Percentiles rank a stretch among this genome's conserved stretches.
These are phyloP conservation scores for Suhomyces chickasaworum DNA, from an alignment of 1,139 yeast species.

Conservation along the genomic window DNA sequence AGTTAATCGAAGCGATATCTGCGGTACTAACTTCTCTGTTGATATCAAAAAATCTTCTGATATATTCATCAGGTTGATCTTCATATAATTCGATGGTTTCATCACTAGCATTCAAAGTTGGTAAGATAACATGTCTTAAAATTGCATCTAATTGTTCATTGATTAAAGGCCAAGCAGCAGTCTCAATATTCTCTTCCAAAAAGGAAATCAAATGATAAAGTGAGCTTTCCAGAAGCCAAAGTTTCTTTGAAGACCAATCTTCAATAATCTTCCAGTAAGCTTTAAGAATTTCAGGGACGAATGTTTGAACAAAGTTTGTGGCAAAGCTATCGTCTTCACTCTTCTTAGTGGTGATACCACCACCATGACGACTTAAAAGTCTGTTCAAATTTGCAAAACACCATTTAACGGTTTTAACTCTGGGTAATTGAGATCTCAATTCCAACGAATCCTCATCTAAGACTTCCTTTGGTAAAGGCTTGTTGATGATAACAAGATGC, in stretches of 20 bases:
- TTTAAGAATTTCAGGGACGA: slow-evolving; percentile 62
- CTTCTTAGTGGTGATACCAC: slow-evolving; percentile 45
- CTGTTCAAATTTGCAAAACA: slow-evolving; percentile 68
- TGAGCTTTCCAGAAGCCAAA: slow-evolving; percentile 63
- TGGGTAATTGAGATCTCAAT: slow-evolving; percentile 40
- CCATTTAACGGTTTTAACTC: slow-evolving; percentile 71
- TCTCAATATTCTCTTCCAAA: slow-evolving; percentile 60
- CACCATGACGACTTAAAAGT: slow-evolving; percentile 58
- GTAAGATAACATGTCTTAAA: slow-evolving; percentile 60
- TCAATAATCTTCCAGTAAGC: slow-evolving; percentile 63
- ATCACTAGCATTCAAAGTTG: slow-evolving; percentile 58
- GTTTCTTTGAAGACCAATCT: slow-evolving; percentile 55
- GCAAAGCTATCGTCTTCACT: slow-evolving; percentile 44
- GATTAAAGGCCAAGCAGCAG: slow-evolving; percentile 56
- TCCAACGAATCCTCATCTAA: slow-evolving; percentile 41
- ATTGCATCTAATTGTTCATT: slow-evolving; percentile 60
- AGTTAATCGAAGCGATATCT: slow-evolving; percentile 80
- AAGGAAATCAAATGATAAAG: slow-evolving; percentile 64
- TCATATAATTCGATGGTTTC: slow-evolving; percentile 64
- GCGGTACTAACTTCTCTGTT: slow-evolving; percentile 74
- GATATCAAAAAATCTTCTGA: slow-evolving; percentile 67
- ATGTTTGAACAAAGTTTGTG: slow-evolving; percentile 47
- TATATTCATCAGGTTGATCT: slow-evolving; percentile 73
- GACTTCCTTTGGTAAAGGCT: slow-evolving; percentile 42
- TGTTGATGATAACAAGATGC: slow-evolving; percentile 54